phyloP scores from a whole-genome alignment of 176 grass and related monocot species.

The Olyra latifolia region DNA sequence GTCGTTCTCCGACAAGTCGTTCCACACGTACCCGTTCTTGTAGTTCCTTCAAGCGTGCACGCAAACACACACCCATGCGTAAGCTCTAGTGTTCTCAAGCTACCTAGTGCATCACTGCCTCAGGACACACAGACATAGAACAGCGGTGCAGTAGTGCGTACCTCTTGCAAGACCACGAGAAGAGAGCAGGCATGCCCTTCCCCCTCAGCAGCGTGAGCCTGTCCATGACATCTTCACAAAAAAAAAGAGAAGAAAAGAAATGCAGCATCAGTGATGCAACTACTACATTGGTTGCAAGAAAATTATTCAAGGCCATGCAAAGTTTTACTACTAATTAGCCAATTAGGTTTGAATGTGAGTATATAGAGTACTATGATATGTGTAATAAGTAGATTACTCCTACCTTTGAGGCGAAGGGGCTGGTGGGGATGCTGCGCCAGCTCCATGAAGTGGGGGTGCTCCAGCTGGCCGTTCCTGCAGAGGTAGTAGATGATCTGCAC shows the following conservation, averaged over 20 bases:
- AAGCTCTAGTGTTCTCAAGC: neutral
- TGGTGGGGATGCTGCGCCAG: constrained; percentile 74
- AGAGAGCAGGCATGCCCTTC: constrained; percentile 89
- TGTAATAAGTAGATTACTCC: neutral
- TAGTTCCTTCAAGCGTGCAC: constrained; percentile 58
- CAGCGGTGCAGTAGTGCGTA: neutral
- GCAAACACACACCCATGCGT: neutral
- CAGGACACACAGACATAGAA: neutral
- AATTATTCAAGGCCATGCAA: neutral
- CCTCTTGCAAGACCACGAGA: constrained; percentile 99
- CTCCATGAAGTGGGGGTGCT: constrained; percentile 99
- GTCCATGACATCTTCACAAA: constrained; percentile 69
- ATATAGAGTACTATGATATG: too few relatives aligned
- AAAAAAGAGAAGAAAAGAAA: neutral
- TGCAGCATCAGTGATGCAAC: neutral
- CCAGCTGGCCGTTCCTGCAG: constrained; percentile 89
- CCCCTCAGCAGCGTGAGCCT: constrained; percentile 82
- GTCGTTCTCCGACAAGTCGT: constrained; percentile 89
- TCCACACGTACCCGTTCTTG: constrained; percentile 99
- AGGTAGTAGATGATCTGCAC: constrained; percentile 98
- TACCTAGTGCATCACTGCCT: too few relatives aligned
- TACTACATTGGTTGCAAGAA: neutral
- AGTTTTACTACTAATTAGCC: too few relatives aligned
- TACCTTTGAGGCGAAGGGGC: constrained; percentile 92
- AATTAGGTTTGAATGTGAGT: too few relatives aligned